Evolutionary conservation across 2,329 filamentous ascomycete species (phyloP), one percentile per base, ranked within the genome.

Genomic region (Claviceps africana): DNA sequence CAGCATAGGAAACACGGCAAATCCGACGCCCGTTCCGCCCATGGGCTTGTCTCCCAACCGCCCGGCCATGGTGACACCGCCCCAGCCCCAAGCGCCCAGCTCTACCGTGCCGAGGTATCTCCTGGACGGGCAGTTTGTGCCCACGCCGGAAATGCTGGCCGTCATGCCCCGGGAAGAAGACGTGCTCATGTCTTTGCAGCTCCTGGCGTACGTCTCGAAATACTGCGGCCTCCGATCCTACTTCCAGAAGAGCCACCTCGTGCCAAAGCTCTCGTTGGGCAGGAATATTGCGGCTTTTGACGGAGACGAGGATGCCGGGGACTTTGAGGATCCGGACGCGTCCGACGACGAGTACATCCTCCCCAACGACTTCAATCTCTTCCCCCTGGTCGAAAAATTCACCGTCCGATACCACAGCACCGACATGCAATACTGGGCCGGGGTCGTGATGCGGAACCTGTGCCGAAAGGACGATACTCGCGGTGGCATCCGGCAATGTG

Each of bases 351-450:
- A 98, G 67, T 97, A 95, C 64, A 72, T 94, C 28, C 77, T 95
- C 8, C 86, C 90, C 15, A 91, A 97, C 63, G 88, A 97, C 67
- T 91, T 95, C 70, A 98, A 98, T 69, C 95, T 98, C 58, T 98
- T 98, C 70, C 93, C 93, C 2, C 75, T 98, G 37, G 93, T 98
- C 47, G 93, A 98, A 69, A 97, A 96, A 68, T 98, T 97, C 66
- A 98, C 93, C 4, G 88, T 96, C 31, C 83, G 93, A 57, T 89
- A 96, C 64, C 88, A 96, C 69, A 89, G 87, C 57, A 87, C 88
- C 54, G 90, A 96, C 65, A 98, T 98, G 93, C 91, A 96, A 67
- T 98, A 98, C 72, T 98, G 93, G 93, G 93, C 93, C 19, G 93
- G 91, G 56, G 93, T 98, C 17, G 93, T 98, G 46, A 98, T 98